phyloP scores from a whole-genome alignment of 768 basidiomycete genomes.

The Podaxis sp. region DNA sequence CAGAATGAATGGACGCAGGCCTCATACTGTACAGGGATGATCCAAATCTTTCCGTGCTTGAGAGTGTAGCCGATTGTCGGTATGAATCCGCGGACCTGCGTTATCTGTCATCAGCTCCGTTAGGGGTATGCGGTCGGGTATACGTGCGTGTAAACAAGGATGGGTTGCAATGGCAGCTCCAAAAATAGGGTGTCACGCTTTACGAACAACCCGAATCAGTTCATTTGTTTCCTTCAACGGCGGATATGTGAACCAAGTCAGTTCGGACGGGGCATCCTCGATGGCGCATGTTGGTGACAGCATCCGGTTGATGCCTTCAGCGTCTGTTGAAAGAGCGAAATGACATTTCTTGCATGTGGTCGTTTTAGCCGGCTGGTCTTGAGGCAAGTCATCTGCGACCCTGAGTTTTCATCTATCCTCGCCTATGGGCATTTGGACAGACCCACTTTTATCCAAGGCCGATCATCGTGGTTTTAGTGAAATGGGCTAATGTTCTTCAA shows the following conservation, averaged over 20 bases:
- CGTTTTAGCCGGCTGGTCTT: background rate
- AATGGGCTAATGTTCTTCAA: background rate
- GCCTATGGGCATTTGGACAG: background rate
- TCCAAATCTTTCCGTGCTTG: background rate
- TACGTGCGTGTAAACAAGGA: background rate
- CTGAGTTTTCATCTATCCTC: background rate
- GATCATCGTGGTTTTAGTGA: background rate
- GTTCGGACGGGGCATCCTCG: background rate
- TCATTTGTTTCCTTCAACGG: background rate
- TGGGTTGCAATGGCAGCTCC: conserved; percentile 5
- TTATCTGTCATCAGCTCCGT: conserved; percentile 15
- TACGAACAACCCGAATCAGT: conserved; percentile 1
- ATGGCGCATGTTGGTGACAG: background rate
- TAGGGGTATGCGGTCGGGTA: conserved; percentile 9
- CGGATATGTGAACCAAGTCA: conserved; percentile 6
- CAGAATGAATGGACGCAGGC: background rate
- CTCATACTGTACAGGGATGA: background rate
- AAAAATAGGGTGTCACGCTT: conserved; percentile 13
- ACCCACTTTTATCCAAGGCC: background rate
- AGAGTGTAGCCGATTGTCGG: background rate
- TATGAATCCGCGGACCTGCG: conserved; percentile 15
- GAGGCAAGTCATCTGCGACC: background rate
- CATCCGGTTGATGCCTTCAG: background rate
- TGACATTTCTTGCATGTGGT: conserved; percentile 2
- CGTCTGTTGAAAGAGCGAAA: background rate